Percentiles rank a stretch among this genome's conserved stretches.
These are phyloP conservation scores for Solanum rostratum DNA, from an alignment of 257 asterid species.

Conservation along the genomic window DNA sequence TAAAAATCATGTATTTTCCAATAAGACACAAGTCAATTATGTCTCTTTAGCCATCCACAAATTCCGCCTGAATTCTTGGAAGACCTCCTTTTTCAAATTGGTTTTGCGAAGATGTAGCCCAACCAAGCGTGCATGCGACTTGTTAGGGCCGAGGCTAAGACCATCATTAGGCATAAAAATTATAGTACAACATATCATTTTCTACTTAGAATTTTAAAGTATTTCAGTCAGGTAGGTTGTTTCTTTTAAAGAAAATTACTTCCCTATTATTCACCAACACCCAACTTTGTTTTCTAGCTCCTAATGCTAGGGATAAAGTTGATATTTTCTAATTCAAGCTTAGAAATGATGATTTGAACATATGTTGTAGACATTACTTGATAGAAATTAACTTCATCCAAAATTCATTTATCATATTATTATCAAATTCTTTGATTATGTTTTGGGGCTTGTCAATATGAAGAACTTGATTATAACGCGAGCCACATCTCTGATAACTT, in stretches of 20 bases:
- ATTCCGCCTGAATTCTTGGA: constrained; percentile 18
- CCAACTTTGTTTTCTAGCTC: neutral
- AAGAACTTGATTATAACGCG: no score
- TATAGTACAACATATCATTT: neutral
- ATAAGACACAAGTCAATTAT: neutral
- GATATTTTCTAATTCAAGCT: neutral
- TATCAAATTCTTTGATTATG: neutral
- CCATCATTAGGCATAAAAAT: neutral
- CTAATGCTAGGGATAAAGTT: neutral
- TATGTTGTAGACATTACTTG: neutral
- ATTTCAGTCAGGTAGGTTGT: no score
- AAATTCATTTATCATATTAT: neutral
- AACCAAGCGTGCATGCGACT: neutral
- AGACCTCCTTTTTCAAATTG: neutral
- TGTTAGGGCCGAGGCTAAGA: neutral
- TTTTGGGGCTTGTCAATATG: neutral
- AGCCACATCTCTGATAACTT: neutral
- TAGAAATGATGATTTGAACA: neutral
- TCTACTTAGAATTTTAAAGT: neutral
- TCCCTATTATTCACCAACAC: no score
- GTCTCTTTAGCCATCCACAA: constrained; percentile 13
- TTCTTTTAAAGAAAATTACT: no score
- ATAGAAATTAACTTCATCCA: neutral
- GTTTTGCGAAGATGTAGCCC: neutral
- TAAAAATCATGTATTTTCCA: neutral